Base-by-base conservation (phyloP, 768 basidiomycete genomes). In the Naganishia antarctica region DNA sequence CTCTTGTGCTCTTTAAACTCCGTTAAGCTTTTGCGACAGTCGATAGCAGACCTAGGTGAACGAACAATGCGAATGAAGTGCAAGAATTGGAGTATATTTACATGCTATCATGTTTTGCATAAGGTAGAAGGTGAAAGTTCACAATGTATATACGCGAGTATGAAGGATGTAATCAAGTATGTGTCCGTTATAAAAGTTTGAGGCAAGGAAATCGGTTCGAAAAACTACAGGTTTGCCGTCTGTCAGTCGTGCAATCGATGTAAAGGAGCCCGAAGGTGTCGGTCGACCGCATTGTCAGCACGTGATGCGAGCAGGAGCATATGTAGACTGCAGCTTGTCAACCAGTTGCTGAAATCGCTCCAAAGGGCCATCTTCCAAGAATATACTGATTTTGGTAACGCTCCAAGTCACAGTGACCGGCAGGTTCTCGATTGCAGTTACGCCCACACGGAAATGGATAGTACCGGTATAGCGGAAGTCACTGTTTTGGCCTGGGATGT, bases 281-380 rank as follows among this genome's bases (percentile, higher is more conserved):
- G n/a, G n/a, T n/a, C n/a, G n/a, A n/a, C n/a, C n/a, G n/a, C n/a
- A n/a, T n/a, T n/a, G n/a, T n/a, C n/a, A n/a, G n/a, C n/a, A n/a
- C n/a, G 34, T 37, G 15, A 15, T 41, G 78, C 75, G 2, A 80
- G 78, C 28, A 76, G 77, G 57, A 66, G 64, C 28, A 79, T 80
- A 68, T 80, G 83, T 61, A 7, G 74, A 70, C 50, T 68, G 69
- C 7, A 59, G 25, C 13, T 66, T 66, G 18, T 66, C 66, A 4
- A 49, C 25, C 0, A 44, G 44, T 46, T 65, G 16, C 16, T 37
- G 16, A 31, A 47, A 45, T 11, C 32, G 26, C 66, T 41, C 67
- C 40, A 70, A 64, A 23, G 65, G 26, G 34, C 53, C 53, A 26
- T 41, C 53, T 57, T 57, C 53, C 16, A 31, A 18, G 34, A 2